Base-by-base conservation (phyloP, 805 yeast genomes). In the Isabelozyma heimii region DNA sequence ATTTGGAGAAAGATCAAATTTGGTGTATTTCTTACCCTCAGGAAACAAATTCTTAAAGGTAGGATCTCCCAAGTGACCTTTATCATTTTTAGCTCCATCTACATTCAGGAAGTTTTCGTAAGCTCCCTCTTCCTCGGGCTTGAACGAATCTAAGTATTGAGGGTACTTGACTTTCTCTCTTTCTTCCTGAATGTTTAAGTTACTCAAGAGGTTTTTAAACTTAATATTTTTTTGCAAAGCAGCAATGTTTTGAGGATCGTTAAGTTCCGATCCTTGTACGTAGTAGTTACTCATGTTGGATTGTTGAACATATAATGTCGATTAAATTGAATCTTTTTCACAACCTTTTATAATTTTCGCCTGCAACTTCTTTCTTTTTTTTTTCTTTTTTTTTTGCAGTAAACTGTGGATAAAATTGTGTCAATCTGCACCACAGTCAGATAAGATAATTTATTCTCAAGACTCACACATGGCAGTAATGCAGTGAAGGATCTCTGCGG, bases 41-140 rank as follows among this genome's bases (percentile, higher is more conserved):
- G 56, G 56, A 49, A 62, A 60, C 33, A 62, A 49, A 43, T 56
- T 51, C 44, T 52, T 55, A 49, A 56, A 61, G 5, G 44, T 16
- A 2, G 57, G 54, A 44, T 61, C 61, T 5, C 66, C 66, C 46
- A 62, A 54, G 37, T 59, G 65, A 10, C 66, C 66, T 48, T 57
- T 58, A 49, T 62, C 66, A 47, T 55, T 59, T 40, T 56, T 55
- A 16, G 53, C 62, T 26, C 57, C 60, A 42, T 56, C 57, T 0
- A 53, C 54, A 49, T 62, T 60, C 28, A 46, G 40, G 44, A 51
- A 53, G 42, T 58, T 57, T 30, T 54, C 47, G 53, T 53, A 62
- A 28, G 51, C 52, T 1, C 58, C 59, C 13, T 52, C 62, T 8
- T 60, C 62, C 27, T 53, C 59, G 8, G 54, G 39, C 14, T 53